Percentiles rank a stretch among this genome's conserved stretches.
Evolutionary conservation across 2,329 filamentous ascomycete genomes (phyloP).

Genomic region (Aspergillus versicolor): DNA sequence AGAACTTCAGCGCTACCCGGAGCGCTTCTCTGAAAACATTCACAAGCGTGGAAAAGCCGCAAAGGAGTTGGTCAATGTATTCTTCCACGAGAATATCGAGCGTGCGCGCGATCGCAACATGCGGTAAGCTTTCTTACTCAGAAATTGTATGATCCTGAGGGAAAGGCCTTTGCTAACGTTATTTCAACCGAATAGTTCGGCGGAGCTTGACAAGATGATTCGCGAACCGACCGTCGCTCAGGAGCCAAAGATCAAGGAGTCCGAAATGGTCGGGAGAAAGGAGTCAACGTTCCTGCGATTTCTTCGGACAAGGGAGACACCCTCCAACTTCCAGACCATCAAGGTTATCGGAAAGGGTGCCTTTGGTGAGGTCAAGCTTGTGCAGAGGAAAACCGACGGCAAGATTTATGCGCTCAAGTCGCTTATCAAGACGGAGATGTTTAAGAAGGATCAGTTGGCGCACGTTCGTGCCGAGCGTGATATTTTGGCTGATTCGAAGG

Average conservation of each 20-base stretch:
- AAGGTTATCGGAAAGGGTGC: conserved; percentile 99
- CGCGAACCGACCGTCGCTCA: conserved; percentile 73
- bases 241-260: conserved; percentile 77
- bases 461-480: conserved; percentile 97
- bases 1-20: conserved; percentile 75
- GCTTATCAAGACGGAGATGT: conserved; percentile 98
- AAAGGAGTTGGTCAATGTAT: conserved; percentile 67
- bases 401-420: conserved; percentile 99
- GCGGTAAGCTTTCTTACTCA: conserved; percentile 60
- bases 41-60: conserved; percentile 69
- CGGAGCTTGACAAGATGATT: conserved; percentile 85
- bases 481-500: conserved; percentile 90
- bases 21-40: conserved; percentile 84
- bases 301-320: conserved; percentile 86
- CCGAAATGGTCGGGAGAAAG: conserved; percentile 78
- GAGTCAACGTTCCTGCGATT: conserved; percentile 94
- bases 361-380: conserved; percentile 96
- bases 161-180: neutral
- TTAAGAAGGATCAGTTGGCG: conserved; percentile 96
- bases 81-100: conserved; percentile 99
- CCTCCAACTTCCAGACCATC: conserved; percentile 91
- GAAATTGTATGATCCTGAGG: no score
- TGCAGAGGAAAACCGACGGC: conserved; percentile 92
- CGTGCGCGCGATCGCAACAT: conserved; percentile 92
- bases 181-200: conserved; percentile 61